phyloP scores from a whole-genome alignment of 192 early-diverging fungal genomes.

The Helicostylum pulchrum region DNA sequence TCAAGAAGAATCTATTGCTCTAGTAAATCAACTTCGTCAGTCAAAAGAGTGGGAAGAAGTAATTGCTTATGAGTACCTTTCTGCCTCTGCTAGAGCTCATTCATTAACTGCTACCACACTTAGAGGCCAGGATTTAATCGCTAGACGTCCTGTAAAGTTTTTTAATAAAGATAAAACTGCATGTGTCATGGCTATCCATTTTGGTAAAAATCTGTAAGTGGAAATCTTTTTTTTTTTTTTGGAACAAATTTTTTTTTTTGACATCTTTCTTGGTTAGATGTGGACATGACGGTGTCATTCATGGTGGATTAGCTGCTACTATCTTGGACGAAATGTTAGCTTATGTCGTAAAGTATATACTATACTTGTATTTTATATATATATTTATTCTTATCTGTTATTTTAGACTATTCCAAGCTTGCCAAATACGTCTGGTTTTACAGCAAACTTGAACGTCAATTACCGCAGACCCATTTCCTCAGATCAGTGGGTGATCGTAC shows the following conservation, averaged over 20 bases:
- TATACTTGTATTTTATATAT: constrained; percentile 1
- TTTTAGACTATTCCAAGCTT: constrained; percentile 22
- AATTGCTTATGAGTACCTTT: constrained; percentile 32
- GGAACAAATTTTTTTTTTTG: neutral
- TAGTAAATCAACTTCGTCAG: constrained; percentile 14
- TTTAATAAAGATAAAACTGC: constrained; percentile 49
- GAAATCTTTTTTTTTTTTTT: neutral
- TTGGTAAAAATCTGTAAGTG: constrained; percentile 56
- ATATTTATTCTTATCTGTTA: neutral
- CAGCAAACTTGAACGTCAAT: constrained; percentile 34
- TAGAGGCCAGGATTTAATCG: constrained; percentile 50
- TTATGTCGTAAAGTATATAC: constrained; percentile 29
- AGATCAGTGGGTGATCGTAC: constrained; percentile 28
- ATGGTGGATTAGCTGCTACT: constrained; percentile 64
- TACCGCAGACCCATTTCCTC: constrained; percentile 29
- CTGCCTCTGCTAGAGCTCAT: constrained; percentile 24
- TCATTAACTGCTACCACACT: constrained; percentile 41
- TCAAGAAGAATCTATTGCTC: constrained; percentile 10
- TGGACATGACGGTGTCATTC: constrained; percentile 75
- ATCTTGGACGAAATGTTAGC: constrained; percentile 34
- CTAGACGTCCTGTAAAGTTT: constrained; percentile 50
- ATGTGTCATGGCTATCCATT: constrained; percentile 55
- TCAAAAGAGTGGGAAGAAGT: constrained; percentile 28
- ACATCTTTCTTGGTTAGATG: constrained; percentile 35
- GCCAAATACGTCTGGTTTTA: constrained; percentile 30